Percentiles rank a stretch among this genome's conserved stretches.
phyloP scores from a whole-genome alignment of 75 land plant species.

The Ceratopteris richardii region DNA sequence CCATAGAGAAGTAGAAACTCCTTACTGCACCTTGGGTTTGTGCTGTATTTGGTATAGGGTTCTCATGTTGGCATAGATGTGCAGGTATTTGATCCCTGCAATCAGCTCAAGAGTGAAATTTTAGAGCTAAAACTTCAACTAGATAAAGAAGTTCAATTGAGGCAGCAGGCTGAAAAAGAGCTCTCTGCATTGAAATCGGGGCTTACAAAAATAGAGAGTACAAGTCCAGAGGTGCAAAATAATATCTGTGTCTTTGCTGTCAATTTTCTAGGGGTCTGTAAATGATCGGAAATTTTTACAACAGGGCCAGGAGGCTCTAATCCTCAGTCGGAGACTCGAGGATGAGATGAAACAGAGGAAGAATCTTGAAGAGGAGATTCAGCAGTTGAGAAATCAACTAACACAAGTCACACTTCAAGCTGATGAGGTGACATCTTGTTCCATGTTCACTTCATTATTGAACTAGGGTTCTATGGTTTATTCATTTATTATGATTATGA shows the following conservation, averaged over 20 bases:
- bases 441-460: no score
- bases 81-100: not conserved
- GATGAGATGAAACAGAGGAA: conserved; percentile 62
- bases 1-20: conserved; percentile 2
- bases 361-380: conserved; percentile 77
- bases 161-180: not conserved
- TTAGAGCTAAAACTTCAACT: not conserved
- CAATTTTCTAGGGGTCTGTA: not conserved
- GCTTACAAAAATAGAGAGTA: not conserved
- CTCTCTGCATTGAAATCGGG: not conserved
- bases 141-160: conserved; percentile 6
- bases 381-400: conserved; percentile 55
- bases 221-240: not conserved
- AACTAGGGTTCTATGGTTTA: no score
- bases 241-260: not conserved
- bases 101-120: not conserved
- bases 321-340: conserved; percentile 43
- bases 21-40: not conserved
- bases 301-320: not conserved
- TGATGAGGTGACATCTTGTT: conserved; percentile 84
- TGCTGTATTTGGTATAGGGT: not conserved
- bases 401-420: conserved; percentile 64
- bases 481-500: no score
- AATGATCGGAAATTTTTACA: not conserved
- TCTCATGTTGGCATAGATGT: not conserved